Evolutionary conservation across 208 protist genomes (phyloP).

Genomic region (Crithidia thermophila): DNA sequence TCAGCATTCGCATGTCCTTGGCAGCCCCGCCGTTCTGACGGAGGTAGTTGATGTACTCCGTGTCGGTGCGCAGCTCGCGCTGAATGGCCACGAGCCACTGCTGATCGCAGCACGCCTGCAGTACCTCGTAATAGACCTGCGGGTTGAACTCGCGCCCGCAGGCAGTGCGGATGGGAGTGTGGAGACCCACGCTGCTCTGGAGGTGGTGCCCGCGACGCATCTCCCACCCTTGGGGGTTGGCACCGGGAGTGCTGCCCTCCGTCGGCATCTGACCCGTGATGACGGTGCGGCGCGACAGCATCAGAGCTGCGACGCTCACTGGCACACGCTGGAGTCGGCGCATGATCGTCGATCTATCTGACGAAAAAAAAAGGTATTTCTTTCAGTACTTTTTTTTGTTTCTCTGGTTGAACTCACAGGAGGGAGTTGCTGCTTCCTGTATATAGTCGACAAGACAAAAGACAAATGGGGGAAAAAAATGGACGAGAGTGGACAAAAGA

Average conservation of each 20-base stretch:
- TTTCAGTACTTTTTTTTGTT: too few species aligned
- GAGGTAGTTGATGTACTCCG: slow-evolving; percentile 77
- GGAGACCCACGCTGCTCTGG: slow-evolving; percentile 72
- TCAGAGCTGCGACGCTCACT: slow-evolving; percentile 6
- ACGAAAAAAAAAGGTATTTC: too few species aligned
- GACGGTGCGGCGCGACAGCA: slow-evolving; percentile 27
- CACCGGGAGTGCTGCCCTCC: slow-evolving; percentile 23
- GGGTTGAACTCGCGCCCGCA: slow-evolving; percentile 85
- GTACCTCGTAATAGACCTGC: slow-evolving; percentile 78
- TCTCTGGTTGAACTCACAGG: neutral
- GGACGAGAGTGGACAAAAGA: slow-evolving; percentile 1
- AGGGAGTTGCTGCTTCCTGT: neutral
- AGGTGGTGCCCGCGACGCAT: slow-evolving; percentile 77
- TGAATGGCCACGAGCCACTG: slow-evolving; percentile 88
- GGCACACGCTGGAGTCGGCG: slow-evolving; percentile 15
- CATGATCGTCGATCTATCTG: too few species aligned
- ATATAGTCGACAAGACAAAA: neutral
- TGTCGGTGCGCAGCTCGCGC: slow-evolving; percentile 68
- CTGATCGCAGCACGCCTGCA: slow-evolving; percentile 87
- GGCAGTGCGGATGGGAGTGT: slow-evolving; percentile 65
- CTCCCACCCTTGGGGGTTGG: slow-evolving; percentile 40
- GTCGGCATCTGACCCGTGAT: slow-evolving; percentile 67
- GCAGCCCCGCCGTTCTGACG: slow-evolving; percentile 73
- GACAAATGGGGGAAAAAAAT: neutral
- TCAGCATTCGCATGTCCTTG: slow-evolving; percentile 63